Conservation (phyloP, 2,329 filamentous ascomycete species). For the Fusarium globosum region DNA sequence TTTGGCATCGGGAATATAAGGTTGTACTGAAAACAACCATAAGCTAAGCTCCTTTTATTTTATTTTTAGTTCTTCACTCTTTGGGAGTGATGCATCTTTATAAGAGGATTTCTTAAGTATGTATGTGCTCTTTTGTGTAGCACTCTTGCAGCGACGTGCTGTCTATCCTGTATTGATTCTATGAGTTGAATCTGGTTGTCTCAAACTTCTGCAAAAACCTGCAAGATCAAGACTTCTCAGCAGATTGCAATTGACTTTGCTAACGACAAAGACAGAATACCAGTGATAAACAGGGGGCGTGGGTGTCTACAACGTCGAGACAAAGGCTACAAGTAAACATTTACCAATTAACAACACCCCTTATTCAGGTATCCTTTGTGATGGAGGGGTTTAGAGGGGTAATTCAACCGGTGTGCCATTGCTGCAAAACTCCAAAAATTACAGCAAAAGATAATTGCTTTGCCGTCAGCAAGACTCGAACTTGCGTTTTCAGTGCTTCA, state of each 20-base stretch:
- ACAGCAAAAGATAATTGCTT: too few relatives aligned
- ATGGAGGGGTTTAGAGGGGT: too few relatives aligned
- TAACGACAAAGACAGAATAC: too few relatives aligned
- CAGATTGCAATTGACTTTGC: too few relatives aligned
- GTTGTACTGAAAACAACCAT: neutral
- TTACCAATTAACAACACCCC: neutral
- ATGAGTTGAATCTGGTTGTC: neutral
- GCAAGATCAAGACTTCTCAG: too few relatives aligned
- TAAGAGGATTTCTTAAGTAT: neutral
- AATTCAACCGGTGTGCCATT: too few relatives aligned
- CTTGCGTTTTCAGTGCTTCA: slow-evolving; percentile 40
- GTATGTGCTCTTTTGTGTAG: neutral
- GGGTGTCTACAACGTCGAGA: too few relatives aligned
- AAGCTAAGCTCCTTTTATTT: neutral
- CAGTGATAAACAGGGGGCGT: too few relatives aligned
- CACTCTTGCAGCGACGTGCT: too few relatives aligned
- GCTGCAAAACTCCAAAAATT: too few relatives aligned
- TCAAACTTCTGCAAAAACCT: too few relatives aligned
- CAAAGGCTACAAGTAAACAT: neutral
- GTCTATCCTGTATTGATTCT: neutral
- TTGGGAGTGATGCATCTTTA: neutral
- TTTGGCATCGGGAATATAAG: neutral
- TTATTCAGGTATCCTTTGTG: too few relatives aligned
- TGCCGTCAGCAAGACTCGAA: slow-evolving; percentile 42
- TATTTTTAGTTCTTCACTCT: neutral